Conservation (phyloP, 2,329 filamentous ascomycete species). For the Paraconiothyrium brasiliense region DNA sequence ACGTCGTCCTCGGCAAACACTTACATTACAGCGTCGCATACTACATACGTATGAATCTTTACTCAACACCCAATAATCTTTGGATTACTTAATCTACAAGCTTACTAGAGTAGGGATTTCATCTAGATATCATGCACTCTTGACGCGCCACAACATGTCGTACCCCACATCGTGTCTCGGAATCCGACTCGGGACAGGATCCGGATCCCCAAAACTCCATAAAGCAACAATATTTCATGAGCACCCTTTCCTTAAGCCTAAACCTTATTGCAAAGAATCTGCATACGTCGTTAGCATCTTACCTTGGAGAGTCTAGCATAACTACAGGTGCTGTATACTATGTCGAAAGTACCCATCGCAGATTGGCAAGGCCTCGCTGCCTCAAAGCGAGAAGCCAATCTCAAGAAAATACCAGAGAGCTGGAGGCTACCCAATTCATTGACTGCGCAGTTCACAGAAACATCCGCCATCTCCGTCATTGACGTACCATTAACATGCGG, state of each 20-base stretch:
- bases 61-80: too few relatives aligned
- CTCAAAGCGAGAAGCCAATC: slow-evolving; percentile 38
- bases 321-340: background rate
- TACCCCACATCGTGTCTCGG: slow-evolving; percentile 10
- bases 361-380: slow-evolving; percentile 44
- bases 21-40: too few relatives aligned
- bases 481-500: slow-evolving; percentile 42
- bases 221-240: background rate
- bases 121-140: background rate
- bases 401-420: slow-evolving; percentile 41
- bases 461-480: slow-evolving; percentile 37
- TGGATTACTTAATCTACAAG: too few relatives aligned
- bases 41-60: too few relatives aligned
- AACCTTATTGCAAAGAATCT: background rate
- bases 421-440: slow-evolving; percentile 43
- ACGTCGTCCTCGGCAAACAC: too few relatives aligned
- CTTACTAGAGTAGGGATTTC: too few relatives aligned
- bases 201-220: slow-evolving; percentile 14
- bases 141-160: background rate
- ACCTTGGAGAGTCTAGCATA: background rate
- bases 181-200: slow-evolving; percentile 3
- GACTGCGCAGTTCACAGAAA: slow-evolving; percentile 28
- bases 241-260: background rate
- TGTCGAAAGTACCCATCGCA: slow-evolving; percentile 8
- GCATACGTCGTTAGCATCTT: background rate